Percentiles rank a stretch among this genome's conserved stretches.
Evolutionary conservation across 176 grass and related monocot genomes (phyloP).

Genomic region (Triticum turgidum): DNA sequence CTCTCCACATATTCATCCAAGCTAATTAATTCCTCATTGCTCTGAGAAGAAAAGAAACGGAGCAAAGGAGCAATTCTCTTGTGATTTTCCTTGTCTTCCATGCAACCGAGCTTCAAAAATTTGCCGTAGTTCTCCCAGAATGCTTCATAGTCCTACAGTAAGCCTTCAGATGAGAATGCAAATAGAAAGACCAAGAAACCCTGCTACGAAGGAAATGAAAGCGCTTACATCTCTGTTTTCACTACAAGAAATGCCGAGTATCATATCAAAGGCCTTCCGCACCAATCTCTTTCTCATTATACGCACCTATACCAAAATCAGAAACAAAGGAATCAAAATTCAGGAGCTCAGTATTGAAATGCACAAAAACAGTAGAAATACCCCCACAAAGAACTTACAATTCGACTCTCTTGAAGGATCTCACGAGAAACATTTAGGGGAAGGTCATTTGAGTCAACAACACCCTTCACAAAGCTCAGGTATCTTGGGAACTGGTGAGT

Average conservation of each 20-base stretch:
- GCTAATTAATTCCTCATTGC: conserved; percentile 82
- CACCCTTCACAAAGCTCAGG: conserved; percentile 97
- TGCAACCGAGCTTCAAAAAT: conserved; percentile 77
- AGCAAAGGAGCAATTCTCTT: conserved; percentile 94
- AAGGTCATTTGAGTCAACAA: conserved; percentile 98
- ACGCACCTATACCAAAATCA: conserved; percentile 48
- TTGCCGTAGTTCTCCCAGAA: conserved; percentile 99
- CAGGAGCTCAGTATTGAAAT: neutral
- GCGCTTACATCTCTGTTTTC: conserved; percentile 91
- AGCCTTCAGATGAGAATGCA: conserved; percentile 26
- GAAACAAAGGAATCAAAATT: conserved; percentile 16
- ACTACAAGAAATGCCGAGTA: conserved; percentile 88
- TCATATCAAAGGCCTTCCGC: conserved; percentile 97
- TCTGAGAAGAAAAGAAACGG: conserved; percentile 95
- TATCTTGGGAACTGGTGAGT: conserved; percentile 89
- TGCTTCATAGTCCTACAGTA: conserved; percentile 75
- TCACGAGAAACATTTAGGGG: conserved; percentile 97
- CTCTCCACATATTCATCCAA: conserved; percentile 98
- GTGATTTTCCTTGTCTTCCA: conserved; percentile 94
- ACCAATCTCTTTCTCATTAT: conserved; percentile 99
- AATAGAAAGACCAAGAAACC: neutral
- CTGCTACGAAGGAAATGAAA: neutral
- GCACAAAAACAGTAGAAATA: neutral
- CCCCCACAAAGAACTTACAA: conserved; percentile 56
- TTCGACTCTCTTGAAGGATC: conserved; percentile 99